Evolutionary conservation across 352 stramenopile genomes (phyloP), one percentile per base, ranked within the genome.

Genomic region (Phytophthora boehmeriae): DNA sequence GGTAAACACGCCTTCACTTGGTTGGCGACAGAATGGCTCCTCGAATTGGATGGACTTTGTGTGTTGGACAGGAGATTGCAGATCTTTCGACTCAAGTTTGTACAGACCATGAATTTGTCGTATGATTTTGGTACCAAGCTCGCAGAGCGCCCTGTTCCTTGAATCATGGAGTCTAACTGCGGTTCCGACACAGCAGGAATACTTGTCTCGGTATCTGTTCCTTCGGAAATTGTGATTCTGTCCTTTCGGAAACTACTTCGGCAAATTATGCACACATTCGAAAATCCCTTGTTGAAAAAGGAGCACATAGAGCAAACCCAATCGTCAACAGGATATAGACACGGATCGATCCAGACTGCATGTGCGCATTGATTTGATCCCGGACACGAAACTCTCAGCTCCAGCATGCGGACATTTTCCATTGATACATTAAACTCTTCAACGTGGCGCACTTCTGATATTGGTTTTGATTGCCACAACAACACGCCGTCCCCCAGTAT

Each of bases 291-390:
- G 60, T 95, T 95, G n/a, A 68, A 49, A 39, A 87, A 82, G n/a
- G 68, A 68, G 30, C 88, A 96, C 45, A 83, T 72, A 0, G 25
- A 56, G 42, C 88, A 96, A 11, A 49, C 45, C 88, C 88, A 96
- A 32, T 96, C 84, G 35, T 92, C 68, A 22, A 92, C 50, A 30
- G 80, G 61, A 46, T 82, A 69, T 52, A 93, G 66, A 25, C 74
- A 83, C 42, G 88, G 86, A 53, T 95, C 86, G 13, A 96, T 66
- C 83, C 85, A 96, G 30, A 96, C 64, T 11, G 88, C 83, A 45
- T 95, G 85, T 0, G 85, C 86, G 48, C 77, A 92, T 17, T 90
- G 73, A 58, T 96, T 95, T 8, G 82, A 93, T 1, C 85, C 88
- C 10, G 75, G 36, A 34, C 88, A 96, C 3, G 70, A 79, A 11